A percentile compares a stretch with the other conserved stretches of the same genome.
phyloP scores from a whole-genome alignment of 2,329 filamentous ascomycete genomes.

The Phaeomoniella chlamydospora region DNA sequence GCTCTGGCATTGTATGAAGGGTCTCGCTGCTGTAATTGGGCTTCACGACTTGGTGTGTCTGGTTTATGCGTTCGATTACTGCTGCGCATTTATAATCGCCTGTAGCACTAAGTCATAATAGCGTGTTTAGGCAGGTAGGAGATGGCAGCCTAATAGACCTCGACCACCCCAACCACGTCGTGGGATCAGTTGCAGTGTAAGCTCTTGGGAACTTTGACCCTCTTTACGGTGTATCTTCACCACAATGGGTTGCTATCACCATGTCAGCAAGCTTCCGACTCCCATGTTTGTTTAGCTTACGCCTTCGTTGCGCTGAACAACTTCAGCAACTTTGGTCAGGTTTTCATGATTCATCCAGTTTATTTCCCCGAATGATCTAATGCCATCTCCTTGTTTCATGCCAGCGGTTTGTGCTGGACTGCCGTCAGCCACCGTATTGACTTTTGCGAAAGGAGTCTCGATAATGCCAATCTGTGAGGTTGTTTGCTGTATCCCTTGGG shows the following conservation, averaged over 20 bases:
- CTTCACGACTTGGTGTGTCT: too few species aligned
- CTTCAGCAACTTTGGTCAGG: conserved; percentile 73
- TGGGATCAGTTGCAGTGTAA: conserved; percentile 61
- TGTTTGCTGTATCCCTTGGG: conserved; percentile 4
- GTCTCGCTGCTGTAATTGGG: too few species aligned
- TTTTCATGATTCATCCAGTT: conserved; percentile 76
- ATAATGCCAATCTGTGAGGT: conserved; percentile 16
- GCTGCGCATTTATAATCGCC: too few species aligned
- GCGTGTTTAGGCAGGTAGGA: conserved; percentile 57
- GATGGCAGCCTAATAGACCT: conserved; percentile 79
- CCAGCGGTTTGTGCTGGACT: conserved; percentile 79
- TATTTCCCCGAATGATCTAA: conserved; percentile 73
- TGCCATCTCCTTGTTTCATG: conserved; percentile 62
- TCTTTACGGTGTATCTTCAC: conserved; percentile 41
- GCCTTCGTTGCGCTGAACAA: conserved; percentile 77
- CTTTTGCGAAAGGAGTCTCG: conserved; percentile 66
- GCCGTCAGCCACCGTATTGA: conserved; percentile 64
- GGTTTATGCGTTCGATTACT: too few species aligned
- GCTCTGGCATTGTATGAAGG: too few species aligned
- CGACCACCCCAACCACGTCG: conserved; percentile 77
- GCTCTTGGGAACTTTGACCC: conserved; percentile 23
- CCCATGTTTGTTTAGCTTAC: conserved; percentile 44
- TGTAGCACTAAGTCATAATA: too few species aligned
- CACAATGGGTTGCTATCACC: conserved; percentile 47
- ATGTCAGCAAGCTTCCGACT: conserved; percentile 56